Evolutionary conservation across 495 filamentous ascomycete species (phyloP).

Genomic region (Lasiosphaeria hispida): DNA sequence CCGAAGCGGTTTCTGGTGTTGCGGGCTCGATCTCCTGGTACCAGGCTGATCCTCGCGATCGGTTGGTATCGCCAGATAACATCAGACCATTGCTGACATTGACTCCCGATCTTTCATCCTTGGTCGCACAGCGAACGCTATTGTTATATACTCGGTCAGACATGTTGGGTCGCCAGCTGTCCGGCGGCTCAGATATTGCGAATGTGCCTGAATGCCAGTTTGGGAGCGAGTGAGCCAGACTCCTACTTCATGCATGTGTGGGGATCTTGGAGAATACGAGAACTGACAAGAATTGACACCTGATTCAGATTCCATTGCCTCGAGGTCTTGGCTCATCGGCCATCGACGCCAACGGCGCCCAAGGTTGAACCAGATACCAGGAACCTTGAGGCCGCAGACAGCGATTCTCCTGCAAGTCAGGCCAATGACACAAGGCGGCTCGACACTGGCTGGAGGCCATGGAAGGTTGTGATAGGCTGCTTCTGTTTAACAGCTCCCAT

Average conservation of each 20-base stretch:
- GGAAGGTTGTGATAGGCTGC: constrained; percentile 28
- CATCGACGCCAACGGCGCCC: constrained; percentile 3
- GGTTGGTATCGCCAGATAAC: too few species aligned
- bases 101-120: too few species aligned
- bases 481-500: constrained; percentile 26
- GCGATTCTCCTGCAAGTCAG: background rate
- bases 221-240: constrained; percentile 8
- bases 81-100: too few species aligned
- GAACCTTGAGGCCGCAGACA: constrained; percentile 8
- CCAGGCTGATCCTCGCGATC: too few species aligned
- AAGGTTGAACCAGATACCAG: constrained; percentile 16
- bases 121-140: too few species aligned
- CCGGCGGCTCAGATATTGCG: background rate
- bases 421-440: background rate
- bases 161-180: constrained; percentile 1
- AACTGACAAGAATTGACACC: constrained; percentile 20
- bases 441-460: constrained; percentile 21
- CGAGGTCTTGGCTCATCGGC: constrained; percentile 1
- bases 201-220: background rate
- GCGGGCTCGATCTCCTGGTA: too few species aligned
- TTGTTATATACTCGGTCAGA: too few species aligned
- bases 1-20: too few species aligned
- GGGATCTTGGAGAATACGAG: constrained; percentile 9
- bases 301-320: constrained; percentile 6
- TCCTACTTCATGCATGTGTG: constrained; percentile 9